phyloP scores from a whole-genome alignment of 108 stramenopile species.

The Cyclotella choctawhatcheeana region DNA sequence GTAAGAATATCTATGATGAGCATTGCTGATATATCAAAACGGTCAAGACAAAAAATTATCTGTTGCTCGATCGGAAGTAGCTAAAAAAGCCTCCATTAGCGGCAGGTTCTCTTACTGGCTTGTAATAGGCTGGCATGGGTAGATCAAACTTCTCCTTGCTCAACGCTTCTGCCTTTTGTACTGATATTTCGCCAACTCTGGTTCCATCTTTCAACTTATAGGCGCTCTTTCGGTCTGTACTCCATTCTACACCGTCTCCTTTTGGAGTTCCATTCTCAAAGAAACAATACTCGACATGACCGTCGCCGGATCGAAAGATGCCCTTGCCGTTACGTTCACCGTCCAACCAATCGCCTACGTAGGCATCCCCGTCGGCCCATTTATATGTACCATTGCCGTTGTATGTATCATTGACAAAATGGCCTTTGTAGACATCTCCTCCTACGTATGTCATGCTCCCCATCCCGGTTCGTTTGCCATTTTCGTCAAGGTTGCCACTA shows the following conservation, averaged over 20 bases:
- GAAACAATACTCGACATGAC: slow-evolving; percentile 12
- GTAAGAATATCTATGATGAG: too few species aligned
- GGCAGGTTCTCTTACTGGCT: neutral
- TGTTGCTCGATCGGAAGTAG: neutral
- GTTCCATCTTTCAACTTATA: slow-evolving; percentile 17
- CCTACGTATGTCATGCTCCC: slow-evolving; percentile 37
- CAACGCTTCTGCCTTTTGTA: slow-evolving; percentile 27
- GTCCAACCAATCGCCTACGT: slow-evolving; percentile 29
- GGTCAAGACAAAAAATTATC: too few species aligned
- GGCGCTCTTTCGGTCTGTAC: slow-evolving; percentile 24
- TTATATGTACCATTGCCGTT: slow-evolving; percentile 26
- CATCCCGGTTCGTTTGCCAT: slow-evolving; percentile 22
- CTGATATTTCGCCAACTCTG: slow-evolving; percentile 11
- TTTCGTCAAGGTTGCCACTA: slow-evolving; percentile 20
- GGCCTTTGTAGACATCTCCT: slow-evolving; percentile 30
- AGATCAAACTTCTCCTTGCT: slow-evolving; percentile 12
- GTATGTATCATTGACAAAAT: slow-evolving; percentile 30
- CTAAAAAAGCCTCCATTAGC: neutral
- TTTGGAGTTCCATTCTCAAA: slow-evolving; percentile 14
- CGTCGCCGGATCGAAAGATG: slow-evolving; percentile 23
- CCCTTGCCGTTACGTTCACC: slow-evolving; percentile 32
- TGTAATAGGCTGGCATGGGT: neutral
- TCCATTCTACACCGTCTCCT: slow-evolving; percentile 33
- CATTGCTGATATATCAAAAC: too few species aligned
- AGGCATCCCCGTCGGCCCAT: slow-evolving; percentile 36